These are phyloP conservation scores for Suillus decipiens DNA, from an alignment of 768 basidiomycete genomes.

Conservation along the genomic window DNA sequence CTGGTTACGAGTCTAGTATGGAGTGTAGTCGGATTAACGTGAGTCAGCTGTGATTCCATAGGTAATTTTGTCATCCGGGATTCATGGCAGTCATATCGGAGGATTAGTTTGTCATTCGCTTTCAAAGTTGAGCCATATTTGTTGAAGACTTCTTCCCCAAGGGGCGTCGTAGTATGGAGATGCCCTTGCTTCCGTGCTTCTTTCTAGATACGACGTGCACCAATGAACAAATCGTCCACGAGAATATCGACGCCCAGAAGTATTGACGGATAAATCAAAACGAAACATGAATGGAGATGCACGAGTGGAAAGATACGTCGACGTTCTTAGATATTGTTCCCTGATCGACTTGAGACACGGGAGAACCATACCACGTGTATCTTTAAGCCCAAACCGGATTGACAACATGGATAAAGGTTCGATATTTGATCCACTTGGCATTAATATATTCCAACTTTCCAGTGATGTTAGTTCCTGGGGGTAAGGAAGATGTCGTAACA, in stretches of 20 bases:
- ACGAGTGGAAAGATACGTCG: constrained; percentile 82
- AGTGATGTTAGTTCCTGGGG: too few relatives aligned
- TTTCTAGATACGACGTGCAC: constrained; percentile 52
- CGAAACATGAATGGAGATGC: constrained; percentile 84
- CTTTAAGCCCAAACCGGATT: constrained; percentile 44
- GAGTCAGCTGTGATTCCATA: too few relatives aligned
- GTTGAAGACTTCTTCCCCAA: constrained; percentile 71
- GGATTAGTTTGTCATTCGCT: constrained; percentile 84
- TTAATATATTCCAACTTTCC: constrained; percentile 55
- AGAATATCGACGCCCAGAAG: constrained; percentile 86
- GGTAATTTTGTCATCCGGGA: constrained; percentile 88
- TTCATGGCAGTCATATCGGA: constrained; percentile 84
- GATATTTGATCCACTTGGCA: constrained; percentile 64
- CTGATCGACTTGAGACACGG: constrained; percentile 44
- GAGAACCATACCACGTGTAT: constrained; percentile 65
- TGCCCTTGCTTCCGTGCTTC: constrained; percentile 18
- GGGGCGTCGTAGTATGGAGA: constrained; percentile 47
- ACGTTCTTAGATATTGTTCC: constrained; percentile 68
- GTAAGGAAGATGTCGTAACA: constrained; percentile 55
- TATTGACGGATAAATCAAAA: constrained; percentile 68
- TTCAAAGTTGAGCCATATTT: constrained; percentile 78
- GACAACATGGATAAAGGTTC: constrained; percentile 34
- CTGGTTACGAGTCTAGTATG: too few relatives aligned
- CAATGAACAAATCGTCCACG: constrained; percentile 83
- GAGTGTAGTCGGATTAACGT: too few relatives aligned